Conservation (phyloP, 108 stramenopile species). For the Fragilaria radians region DNA sequence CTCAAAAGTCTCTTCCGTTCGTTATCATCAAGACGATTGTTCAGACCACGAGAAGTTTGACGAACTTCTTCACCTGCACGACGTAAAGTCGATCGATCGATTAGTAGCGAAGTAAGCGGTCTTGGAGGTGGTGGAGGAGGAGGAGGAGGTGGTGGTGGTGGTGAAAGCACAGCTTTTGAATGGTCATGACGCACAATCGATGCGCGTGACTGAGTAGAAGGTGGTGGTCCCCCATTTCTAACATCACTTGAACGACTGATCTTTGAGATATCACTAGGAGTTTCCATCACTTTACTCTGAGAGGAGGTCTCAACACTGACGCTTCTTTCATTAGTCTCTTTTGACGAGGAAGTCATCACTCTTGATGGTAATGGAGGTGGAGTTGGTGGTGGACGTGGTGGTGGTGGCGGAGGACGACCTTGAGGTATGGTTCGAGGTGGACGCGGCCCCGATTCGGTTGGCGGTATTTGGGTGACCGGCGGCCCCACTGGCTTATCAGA, state of each 20-base stretch:
- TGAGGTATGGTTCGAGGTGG: not conserved
- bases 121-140: not conserved
- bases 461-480: no score
- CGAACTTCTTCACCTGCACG: constrained; percentile 11
- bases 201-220: constrained; percentile 1
- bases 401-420: not conserved
- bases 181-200: no score
- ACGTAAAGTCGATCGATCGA: constrained; percentile 5
- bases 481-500: not conserved
- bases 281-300: not conserved
- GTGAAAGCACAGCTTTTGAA: not conserved
- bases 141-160: not conserved
- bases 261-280: not conserved
- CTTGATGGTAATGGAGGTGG: not conserved
- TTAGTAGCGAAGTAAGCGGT: not conserved
- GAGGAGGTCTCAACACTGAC: not conserved
- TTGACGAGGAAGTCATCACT: not conserved
- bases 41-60: not conserved
- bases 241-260: constrained; percentile 1
- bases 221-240: not conserved
- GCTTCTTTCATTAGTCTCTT: not conserved
- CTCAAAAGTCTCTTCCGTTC: constrained; percentile 22
- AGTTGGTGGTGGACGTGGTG: constrained; percentile 7
- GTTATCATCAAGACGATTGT: not conserved
- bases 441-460: not conserved